Conservation (phyloP, 2,329 filamentous ascomycete genomes). For the Ophiostoma fasciatum region DNA sequence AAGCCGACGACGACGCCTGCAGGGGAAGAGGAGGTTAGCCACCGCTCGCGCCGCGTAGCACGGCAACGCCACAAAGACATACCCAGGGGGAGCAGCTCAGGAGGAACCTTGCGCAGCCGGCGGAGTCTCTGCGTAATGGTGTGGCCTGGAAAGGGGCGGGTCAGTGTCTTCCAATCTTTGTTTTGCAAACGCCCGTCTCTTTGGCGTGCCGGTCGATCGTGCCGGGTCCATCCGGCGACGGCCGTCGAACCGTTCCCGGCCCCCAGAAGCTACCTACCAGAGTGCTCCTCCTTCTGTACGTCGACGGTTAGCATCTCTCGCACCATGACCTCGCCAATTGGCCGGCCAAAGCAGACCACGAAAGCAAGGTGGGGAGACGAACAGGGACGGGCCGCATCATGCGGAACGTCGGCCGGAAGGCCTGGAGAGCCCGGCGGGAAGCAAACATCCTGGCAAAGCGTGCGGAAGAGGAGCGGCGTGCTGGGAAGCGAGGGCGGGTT, state of each 20-base stretch:
- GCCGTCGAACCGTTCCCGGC: too few relatives aligned
- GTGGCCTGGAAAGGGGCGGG: conserved; percentile 49
- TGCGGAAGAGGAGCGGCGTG: conserved; percentile 11
- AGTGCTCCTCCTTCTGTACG: conserved; percentile 49
- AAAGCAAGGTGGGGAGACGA: too few relatives aligned
- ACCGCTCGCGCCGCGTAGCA: too few relatives aligned
- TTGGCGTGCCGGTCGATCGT: neutral
- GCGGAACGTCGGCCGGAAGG: conserved; percentile 51
- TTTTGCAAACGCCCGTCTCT: too few relatives aligned
- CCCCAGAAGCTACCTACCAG: conserved; percentile 36
- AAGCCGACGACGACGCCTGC: conserved; percentile 83
- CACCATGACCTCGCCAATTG: neutral
- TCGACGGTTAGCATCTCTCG: conserved; percentile 12
- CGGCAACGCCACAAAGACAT: conserved; percentile 31
- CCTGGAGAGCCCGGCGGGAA: conserved; percentile 44
- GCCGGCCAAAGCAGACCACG: neutral
- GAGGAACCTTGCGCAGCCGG: conserved; percentile 75
- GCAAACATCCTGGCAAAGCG: conserved; percentile 39
- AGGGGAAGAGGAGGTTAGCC: conserved; percentile 4
- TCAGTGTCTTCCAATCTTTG: conserved; percentile 1
- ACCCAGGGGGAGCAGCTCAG: conserved; percentile 92
- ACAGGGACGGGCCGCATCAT: conserved; percentile 62
- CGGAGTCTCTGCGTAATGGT: conserved; percentile 92
- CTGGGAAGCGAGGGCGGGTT: conserved; percentile 13
- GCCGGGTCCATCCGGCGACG: too few relatives aligned